These are phyloP conservation scores for Globisporangium parvum DNA, from an alignment of 352 stramenopile species.

Conservation along the genomic window DNA sequence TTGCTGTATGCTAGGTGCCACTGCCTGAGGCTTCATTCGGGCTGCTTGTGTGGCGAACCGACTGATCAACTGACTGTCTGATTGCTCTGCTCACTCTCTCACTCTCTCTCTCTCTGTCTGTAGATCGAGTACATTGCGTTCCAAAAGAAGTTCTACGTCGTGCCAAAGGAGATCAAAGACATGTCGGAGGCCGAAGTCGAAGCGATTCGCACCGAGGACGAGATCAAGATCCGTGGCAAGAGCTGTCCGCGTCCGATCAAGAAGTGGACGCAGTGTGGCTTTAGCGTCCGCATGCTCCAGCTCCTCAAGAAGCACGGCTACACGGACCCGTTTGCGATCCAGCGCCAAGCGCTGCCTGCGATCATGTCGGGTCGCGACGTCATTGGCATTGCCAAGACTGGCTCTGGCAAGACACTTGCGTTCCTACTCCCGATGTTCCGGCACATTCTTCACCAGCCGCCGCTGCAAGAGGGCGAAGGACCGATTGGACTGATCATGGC, in stretches of 20 bases:
- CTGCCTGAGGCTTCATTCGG: too few relatives aligned
- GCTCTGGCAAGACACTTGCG: conserved; percentile 89
- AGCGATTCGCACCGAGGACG: conserved; percentile 75
- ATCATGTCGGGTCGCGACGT: conserved; percentile 99
- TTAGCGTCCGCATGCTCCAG: conserved; percentile 94
- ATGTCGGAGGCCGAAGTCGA: conserved; percentile 86
- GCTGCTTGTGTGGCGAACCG: too few relatives aligned
- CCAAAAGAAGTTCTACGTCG: conserved; percentile 99
- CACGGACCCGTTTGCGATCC: conserved; percentile 95
- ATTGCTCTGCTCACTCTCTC: neutral
- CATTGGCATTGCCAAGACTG: conserved; percentile 99
- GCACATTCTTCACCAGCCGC: conserved; percentile 93
- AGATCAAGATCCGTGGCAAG: conserved; percentile 97
- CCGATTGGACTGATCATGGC: conserved; percentile 98
- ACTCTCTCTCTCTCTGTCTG: neutral
- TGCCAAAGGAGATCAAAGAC: conserved; percentile 90
- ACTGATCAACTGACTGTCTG: neutral
- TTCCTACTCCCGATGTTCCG: conserved; percentile 92
- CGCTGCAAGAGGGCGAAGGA: conserved; percentile 91
- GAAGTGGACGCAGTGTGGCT: conserved; percentile 96
- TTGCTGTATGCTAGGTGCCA: neutral
- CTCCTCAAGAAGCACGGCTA: conserved; percentile 94
- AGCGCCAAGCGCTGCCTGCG: conserved; percentile 94
- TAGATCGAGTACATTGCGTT: conserved; percentile 95
- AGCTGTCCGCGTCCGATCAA: conserved; percentile 93